A percentile compares a stretch with the other conserved stretches of the same genome.
Evolutionary conservation across 1,284 basidiomycete species (phyloP).

Genomic region (Malassezia arunalokei): DNA sequence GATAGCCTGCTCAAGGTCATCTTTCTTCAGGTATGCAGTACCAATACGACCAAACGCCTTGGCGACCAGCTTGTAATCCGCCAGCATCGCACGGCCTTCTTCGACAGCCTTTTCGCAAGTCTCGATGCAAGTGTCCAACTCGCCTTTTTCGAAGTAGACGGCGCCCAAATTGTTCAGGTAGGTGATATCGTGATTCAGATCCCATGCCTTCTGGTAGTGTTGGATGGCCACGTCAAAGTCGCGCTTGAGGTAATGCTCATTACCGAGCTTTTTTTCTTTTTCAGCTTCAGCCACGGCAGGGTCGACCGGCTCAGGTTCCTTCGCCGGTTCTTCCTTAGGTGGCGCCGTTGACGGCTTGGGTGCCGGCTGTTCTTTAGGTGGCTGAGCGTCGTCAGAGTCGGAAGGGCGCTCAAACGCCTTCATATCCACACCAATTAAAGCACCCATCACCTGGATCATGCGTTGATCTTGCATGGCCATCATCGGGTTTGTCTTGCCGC

Average conservation of each 20-base stretch:
- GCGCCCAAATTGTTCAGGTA: slow-evolving; percentile 61
- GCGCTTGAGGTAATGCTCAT: slow-evolving; percentile 72
- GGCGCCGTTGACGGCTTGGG: slow-evolving; percentile 14
- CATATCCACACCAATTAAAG: slow-evolving; percentile 84
- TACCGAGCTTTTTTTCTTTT: slow-evolving; percentile 53
- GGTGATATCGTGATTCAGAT: slow-evolving; percentile 80
- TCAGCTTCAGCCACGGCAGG: slow-evolving; percentile 35
- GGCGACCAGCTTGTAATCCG: slow-evolving; percentile 54
- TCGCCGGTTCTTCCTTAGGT: slow-evolving; percentile 44
- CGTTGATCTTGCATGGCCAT: slow-evolving; percentile 63
- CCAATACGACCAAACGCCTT: slow-evolving; percentile 81
- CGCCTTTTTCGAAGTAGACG: slow-evolving; percentile 81
- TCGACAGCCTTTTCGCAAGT: slow-evolving; percentile 88
- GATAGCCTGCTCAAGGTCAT: slow-evolving; percentile 61
- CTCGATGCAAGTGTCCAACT: slow-evolving; percentile 81
- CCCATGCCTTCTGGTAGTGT: slow-evolving; percentile 67
- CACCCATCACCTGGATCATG: slow-evolving; percentile 81
- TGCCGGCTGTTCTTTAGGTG: slow-evolving; percentile 33
- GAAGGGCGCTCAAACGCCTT: slow-evolving; percentile 65
- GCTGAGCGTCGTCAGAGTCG: slow-evolving; percentile 35
- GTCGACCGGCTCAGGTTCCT: slow-evolving; percentile 7
- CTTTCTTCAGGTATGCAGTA: slow-evolving; percentile 69
- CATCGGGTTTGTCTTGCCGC: slow-evolving; percentile 38
- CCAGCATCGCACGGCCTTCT: slow-evolving; percentile 61
- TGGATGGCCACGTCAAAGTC: slow-evolving; percentile 48